Conservation (phyloP, 805 yeast genomes). For the Clavispora fructus region DNA sequence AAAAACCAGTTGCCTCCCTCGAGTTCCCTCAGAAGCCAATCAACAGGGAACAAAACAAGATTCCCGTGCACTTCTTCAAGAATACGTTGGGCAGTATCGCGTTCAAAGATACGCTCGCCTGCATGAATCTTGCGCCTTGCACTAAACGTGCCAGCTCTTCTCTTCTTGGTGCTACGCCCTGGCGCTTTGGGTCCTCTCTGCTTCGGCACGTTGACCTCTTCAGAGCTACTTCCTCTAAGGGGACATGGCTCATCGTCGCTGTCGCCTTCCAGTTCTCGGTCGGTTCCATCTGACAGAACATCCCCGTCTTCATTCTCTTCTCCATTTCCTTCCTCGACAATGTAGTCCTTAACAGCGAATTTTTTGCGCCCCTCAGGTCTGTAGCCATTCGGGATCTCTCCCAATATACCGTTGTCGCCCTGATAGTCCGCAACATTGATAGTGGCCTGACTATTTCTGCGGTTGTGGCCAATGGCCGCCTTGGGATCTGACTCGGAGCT, state of each 20-base stretch:
- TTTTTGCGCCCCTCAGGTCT: conserved; percentile 3
- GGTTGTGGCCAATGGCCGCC: neutral
- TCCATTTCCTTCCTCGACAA: conserved; percentile 3
- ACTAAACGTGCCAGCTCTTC: conserved; percentile 34
- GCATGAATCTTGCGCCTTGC: conserved; percentile 29
- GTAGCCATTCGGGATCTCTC: conserved; percentile 22
- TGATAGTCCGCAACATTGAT: conserved; percentile 23
- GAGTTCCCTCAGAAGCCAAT: conserved; percentile 83
- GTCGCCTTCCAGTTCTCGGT: neutral
- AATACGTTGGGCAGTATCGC: conserved; percentile 70
- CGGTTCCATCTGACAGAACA: neutral
- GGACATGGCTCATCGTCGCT: neutral
- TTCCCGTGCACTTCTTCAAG: conserved; percentile 77
- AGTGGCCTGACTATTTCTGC: conserved; percentile 18
- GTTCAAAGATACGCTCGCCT: conserved; percentile 56
- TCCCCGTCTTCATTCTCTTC: conserved; percentile 2
- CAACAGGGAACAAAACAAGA: conserved; percentile 84
- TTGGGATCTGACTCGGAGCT: conserved; percentile 5
- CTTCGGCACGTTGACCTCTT: neutral
- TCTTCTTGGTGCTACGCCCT: conserved; percentile 12
- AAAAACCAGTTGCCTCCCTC: conserved; percentile 95
- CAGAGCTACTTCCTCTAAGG: neutral
- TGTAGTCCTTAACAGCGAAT: neutral
- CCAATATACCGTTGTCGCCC: conserved; percentile 32
- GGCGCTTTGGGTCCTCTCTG: conserved; percentile 10